These are phyloP conservation scores for Penicillium sclerotigenum DNA, from an alignment of 2,329 filamentous ascomycete species.

Conservation along the genomic window DNA sequence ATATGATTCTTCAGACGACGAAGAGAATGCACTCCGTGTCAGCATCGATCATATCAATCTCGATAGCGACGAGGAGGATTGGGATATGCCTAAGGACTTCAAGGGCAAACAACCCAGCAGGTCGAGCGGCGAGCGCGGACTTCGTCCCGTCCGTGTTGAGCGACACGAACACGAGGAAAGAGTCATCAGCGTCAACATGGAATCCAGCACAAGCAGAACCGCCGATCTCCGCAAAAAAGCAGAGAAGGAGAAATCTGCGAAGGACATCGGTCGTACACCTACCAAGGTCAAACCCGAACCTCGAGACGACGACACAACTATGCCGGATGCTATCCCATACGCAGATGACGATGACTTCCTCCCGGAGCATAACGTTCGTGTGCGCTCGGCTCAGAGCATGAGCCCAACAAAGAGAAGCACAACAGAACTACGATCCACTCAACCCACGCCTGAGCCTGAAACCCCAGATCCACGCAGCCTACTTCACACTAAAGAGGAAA, in stretches of 20 bases:
- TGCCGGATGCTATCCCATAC: slow-evolving; percentile 34
- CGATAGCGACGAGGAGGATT: slow-evolving; percentile 51
- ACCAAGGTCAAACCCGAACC: slow-evolving; percentile 52
- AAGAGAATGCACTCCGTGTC: slow-evolving; percentile 45
- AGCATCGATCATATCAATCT: slow-evolving; percentile 59
- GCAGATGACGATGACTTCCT: slow-evolving; percentile 35
- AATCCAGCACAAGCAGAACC: slow-evolving; percentile 48
- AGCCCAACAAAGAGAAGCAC: slow-evolving; percentile 19
- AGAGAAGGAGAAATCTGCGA: slow-evolving; percentile 30
- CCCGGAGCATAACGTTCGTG: slow-evolving; percentile 35
- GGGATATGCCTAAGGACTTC: slow-evolving; percentile 18
- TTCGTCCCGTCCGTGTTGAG: slow-evolving; percentile 55
- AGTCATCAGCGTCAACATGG: slow-evolving; percentile 53
- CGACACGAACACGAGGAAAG: slow-evolving; percentile 56
- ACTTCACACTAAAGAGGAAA: slow-evolving; percentile 42
- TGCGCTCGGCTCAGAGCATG: slow-evolving; percentile 21
- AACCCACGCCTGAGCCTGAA: slow-evolving; percentile 24
- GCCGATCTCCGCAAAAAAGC: slow-evolving; percentile 41
- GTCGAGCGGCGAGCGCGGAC: slow-evolving; percentile 25
- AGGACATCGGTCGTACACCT: slow-evolving; percentile 30
- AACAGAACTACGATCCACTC: slow-evolving; percentile 11
- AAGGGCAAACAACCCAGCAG: slow-evolving; percentile 37
- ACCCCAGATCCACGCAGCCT: slow-evolving; percentile 27
- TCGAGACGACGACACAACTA: slow-evolving; percentile 45
- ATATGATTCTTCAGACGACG: slow-evolving; percentile 44